phyloP scores from a whole-genome alignment of 306 rosid genomes.

The Cicer arietinum region DNA sequence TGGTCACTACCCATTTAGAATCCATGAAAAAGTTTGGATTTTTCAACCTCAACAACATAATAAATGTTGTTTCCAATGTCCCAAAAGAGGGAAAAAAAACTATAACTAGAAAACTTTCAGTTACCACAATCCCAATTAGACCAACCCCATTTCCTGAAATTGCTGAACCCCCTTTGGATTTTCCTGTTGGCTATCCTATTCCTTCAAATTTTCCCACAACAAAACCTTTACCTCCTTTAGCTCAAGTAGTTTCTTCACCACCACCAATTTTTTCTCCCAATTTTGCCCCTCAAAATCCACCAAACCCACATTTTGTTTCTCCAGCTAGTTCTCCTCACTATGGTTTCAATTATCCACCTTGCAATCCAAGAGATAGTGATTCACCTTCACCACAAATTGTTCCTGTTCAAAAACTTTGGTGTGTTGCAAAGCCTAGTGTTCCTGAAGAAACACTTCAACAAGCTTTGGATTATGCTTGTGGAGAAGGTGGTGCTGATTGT shows the following conservation, averaged over 20 bases:
- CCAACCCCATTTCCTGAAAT: conserved; percentile 67
- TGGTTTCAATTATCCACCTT: conserved; percentile 65
- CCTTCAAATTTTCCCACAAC: conserved; percentile 55
- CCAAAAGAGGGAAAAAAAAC: conserved; percentile 49
- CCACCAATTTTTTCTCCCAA: conserved; percentile 51
- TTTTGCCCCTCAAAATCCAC: conserved; percentile 61
- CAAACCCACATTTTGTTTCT: conserved; percentile 36
- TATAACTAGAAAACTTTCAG: conserved; percentile 63
- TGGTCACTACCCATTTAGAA: conserved; percentile 58
- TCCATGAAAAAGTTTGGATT: conserved; percentile 61
- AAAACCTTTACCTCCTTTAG: conserved; percentile 59
- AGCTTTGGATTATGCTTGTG: conserved; percentile 91
- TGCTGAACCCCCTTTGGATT: conserved; percentile 63
- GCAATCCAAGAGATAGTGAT: conserved; percentile 56
- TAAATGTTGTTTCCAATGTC: conserved; percentile 40
- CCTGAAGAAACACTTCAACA: conserved; percentile 74
- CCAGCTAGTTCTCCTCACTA: conserved; percentile 65
- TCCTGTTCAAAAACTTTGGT: conserved; percentile 70
- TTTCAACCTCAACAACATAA: conserved; percentile 49
- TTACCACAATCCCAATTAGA: conserved; percentile 55
- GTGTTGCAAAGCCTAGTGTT: conserved; percentile 94
- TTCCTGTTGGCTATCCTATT: conserved; percentile 54
- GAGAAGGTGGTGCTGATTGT: conserved; percentile 87
- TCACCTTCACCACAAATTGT: conserved; percentile 55
- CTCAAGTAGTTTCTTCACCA: conserved; percentile 54